Base-by-base conservation (phyloP, 768 basidiomycete genomes). In the Lactarius hengduanensis region DNA sequence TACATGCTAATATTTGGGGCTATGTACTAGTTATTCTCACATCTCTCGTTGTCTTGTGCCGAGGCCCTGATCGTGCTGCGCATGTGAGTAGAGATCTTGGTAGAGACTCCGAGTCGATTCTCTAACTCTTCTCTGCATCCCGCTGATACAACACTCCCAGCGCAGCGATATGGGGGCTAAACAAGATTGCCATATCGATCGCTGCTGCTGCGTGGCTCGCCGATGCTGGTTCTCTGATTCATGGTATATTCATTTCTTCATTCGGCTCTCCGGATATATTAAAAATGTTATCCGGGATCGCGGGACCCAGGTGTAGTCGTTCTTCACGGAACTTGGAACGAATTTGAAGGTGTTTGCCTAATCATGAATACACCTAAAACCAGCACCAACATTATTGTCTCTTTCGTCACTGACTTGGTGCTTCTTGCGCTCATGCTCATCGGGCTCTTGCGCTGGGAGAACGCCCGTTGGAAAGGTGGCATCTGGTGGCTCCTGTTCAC, bases 41-140 rank as follows among this genome's bases (percentile, higher is more conserved):
- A 13, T 15, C 22, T 61, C 22, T 20, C 63, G 3, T 54, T 65
- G 20, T 18, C 57, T 4, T 68, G 28, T n/a, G 59, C 67, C 15
- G 57, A 59, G 36, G 57, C 43, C 4, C 59, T 68, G n/a, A 61
- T 61, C 28, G 54, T 68, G 22, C 45, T 65, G 32, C 67, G 67
- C 43, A 57, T 68, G 67, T 68, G 53, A 40, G 65, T 32, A 16
- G n/a, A 20, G 59, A 20, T 15, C 16, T 15, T 1, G 4, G 65
- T 32, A 18, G n/a, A 30, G 60, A 22, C 43, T n/a, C n/a, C n/a
- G n/a, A n/a, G n/a, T n/a, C 20, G 2, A 1, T 45, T 28, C 15
- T 47, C 8, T 10, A 5, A 15, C 18, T 28, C 18, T 22, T 34
- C 11, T 32, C 32, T 15, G 9, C 1, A 3, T n/a, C 5, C 5